Base-by-base conservation (phyloP, 768 basidiomycete genomes). In the Leucosporidium creatinivorum region DNA sequence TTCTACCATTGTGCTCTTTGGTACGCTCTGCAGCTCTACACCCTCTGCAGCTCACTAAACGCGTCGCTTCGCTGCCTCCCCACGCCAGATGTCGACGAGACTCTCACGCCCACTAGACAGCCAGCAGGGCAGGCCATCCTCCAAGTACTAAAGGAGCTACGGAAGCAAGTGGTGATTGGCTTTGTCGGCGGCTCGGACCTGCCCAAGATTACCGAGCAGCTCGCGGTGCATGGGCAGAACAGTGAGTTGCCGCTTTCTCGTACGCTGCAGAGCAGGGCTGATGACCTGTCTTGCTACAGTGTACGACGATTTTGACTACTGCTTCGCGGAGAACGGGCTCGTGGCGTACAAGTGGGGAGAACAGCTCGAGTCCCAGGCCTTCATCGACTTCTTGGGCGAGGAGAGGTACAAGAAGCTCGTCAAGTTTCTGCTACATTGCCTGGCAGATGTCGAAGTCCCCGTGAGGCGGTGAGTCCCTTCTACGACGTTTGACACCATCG, bases 121-220 rank as follows among this genome's bases (percentile, higher is more conserved):
- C 33, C 58, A 13, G 86, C 83, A 17, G 80, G 86, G 0, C 81
- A 80, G 15, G 89, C 90, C 78, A 88, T 92, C 83, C 78, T 86
- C 56, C 80, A 85, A 44, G 77, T 87, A 4, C 81, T 98, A 28
- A 80, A 82, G 49, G 83, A 84, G 44, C 79, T 98, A 50, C 83
- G 87, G 66, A 85, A 91, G 77, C 87, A 88, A 75, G 79, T 81
- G 21, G 85, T 81, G 36, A 86, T 91, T 68, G 96, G 93, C 12
- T 93, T 96, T 71, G 89, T 99, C 18, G 89, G 94, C 28, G 96
- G 96, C 2, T 94, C 92, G 56, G 89, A 99, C 83, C 79, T 93
- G 15, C 80, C 75, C 61, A 98, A 99, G 83, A 91, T 97, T 75
- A 80, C 82, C 0, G 92, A 94, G 76, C 94, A 99, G 77, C 84